phyloP scores from a whole-genome alignment of 305 asterid genomes.

The Fraxinus nigra region DNA sequence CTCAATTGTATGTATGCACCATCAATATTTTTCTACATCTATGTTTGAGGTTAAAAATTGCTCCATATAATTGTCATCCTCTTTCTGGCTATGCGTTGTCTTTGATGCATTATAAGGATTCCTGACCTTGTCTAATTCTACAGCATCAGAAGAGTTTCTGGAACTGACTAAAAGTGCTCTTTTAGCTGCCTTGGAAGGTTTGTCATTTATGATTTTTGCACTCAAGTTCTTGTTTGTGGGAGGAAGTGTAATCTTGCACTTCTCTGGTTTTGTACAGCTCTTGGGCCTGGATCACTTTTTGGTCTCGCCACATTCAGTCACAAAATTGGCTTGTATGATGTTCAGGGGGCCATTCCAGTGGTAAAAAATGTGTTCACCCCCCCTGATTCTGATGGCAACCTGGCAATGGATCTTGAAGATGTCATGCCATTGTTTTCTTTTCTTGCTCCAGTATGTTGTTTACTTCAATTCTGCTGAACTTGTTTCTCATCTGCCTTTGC shows the following conservation, averaged over 20 bases:
- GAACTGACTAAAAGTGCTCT: conserved; percentile 96
- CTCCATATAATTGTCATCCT: conserved; percentile 2
- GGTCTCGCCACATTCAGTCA: conserved; percentile 94
- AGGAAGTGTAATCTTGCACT: conserved; percentile 21
- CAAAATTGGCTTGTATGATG: conserved; percentile 92
- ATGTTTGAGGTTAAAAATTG: background rate
- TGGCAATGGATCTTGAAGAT: conserved; percentile 85
- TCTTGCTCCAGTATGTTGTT: conserved; percentile 84
- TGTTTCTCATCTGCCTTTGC: conserved; percentile 14
- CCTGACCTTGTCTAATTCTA: conserved; percentile 33
- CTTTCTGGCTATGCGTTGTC: background rate
- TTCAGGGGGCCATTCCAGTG: conserved; percentile 95
- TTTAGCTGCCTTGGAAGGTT: conserved; percentile 95
- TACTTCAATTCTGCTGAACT: conserved; percentile 12
- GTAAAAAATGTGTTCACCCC: conserved; percentile 90
- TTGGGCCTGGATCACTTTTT: conserved; percentile 93
- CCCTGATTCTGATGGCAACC: conserved; percentile 62
- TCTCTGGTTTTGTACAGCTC: conserved; percentile 56
- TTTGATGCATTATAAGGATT: conserved; percentile 14
- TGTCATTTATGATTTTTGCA: conserved; percentile 25
- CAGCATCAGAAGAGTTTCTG: conserved; percentile 97
- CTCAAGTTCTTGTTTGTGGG: conserved; percentile 13
- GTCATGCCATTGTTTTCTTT: conserved; percentile 93
- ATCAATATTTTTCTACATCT: background rate
- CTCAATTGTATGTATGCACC: background rate